Percentiles rank a stretch among this genome's conserved stretches.
Evolutionary conservation across 163 green algal species (phyloP).

Genomic region (Volvox carteri): DNA sequence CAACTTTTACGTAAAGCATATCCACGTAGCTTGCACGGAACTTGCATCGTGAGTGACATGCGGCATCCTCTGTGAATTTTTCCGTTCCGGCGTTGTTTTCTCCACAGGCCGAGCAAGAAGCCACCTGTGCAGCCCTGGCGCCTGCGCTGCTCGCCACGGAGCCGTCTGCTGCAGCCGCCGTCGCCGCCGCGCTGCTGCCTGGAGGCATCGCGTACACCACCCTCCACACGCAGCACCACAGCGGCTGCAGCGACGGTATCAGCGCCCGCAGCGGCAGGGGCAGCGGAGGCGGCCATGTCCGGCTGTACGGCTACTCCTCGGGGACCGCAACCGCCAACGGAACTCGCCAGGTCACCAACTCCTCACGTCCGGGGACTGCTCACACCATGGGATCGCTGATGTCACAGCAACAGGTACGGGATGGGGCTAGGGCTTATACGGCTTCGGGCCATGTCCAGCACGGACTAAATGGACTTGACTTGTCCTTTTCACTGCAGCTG

Average conservation of each 20-base stretch:
- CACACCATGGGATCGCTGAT: background rate
- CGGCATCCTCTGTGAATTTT: background rate
- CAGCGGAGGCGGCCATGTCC: background rate
- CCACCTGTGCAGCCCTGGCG: background rate
- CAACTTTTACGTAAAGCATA: no score
- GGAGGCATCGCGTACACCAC: background rate
- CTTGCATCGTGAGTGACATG: background rate
- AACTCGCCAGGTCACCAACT: background rate
- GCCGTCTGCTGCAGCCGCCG: background rate
- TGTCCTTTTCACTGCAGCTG: no score
- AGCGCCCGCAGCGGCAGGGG: background rate
- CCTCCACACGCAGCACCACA: no score
- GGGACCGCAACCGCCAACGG: background rate
- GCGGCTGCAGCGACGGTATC: no score
- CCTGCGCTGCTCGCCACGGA: slow-evolving; percentile 15
- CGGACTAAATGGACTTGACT: no score
- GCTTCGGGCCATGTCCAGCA: no score
- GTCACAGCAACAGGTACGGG: no score
- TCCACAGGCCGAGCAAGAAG: slow-evolving; percentile 55
- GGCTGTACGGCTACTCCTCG: background rate
- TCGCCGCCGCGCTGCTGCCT: slow-evolving; percentile 9
- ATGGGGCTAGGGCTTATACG: no score
- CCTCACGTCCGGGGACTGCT: slow-evolving; percentile 5
- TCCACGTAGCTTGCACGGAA: no score
- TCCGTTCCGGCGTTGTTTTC: background rate